phyloP scores from a whole-genome alignment of 257 asterid species.

The Leptodermis oblonga region DNA sequence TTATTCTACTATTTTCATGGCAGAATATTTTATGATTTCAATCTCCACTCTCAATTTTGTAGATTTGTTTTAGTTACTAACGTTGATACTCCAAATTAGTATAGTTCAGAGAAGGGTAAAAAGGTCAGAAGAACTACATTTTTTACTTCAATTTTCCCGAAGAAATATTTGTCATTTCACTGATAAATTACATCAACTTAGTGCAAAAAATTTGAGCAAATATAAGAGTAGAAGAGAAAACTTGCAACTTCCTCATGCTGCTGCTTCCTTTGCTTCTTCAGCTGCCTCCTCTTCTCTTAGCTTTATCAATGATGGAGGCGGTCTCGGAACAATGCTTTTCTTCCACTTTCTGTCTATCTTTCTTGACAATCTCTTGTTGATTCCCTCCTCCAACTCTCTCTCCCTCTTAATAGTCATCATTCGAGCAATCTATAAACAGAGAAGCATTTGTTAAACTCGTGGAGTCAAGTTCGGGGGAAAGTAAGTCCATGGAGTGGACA shows the following conservation, averaged over 20 bases:
- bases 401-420: constrained; percentile 93
- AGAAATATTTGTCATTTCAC: not conserved
- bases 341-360: constrained; percentile 85
- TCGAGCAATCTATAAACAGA: constrained; percentile 53
- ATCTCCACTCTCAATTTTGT: no score
- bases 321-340: constrained; percentile 88
- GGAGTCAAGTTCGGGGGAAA: no score
- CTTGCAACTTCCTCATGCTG: constrained; percentile 29
- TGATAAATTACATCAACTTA: constrained; percentile 4
- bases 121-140: not conserved
- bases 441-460: not conserved
- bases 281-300: constrained; percentile 88
- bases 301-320: constrained; percentile 83
- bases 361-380: constrained; percentile 79
- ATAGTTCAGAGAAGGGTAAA: no score
- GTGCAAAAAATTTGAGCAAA: not conserved
- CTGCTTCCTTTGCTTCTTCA: constrained; percentile 67
- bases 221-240: not conserved
- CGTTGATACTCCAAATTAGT: no score
- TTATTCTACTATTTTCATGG: no score
- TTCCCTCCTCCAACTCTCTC: constrained; percentile 90
- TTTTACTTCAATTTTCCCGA: not conserved
- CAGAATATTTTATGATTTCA: no score
- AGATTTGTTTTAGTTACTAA: no score
- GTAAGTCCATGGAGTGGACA: not conserved